Conservation (phyloP, 2,329 filamentous ascomycete species). For the Penicillium sp. region DNA sequence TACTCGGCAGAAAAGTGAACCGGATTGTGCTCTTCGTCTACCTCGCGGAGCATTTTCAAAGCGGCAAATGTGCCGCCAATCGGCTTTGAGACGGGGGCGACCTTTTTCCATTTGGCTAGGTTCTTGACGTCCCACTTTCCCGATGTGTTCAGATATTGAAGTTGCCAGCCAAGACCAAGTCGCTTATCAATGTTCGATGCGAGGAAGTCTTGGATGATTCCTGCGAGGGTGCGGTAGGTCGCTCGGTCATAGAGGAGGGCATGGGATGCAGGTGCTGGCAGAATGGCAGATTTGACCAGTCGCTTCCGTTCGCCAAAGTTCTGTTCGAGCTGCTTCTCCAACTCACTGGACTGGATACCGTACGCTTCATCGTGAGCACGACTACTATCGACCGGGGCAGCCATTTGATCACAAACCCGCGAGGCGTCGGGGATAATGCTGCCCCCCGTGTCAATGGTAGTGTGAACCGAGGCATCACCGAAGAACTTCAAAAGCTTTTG, state of each 20-base stretch:
- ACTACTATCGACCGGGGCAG: slow-evolving; percentile 13
- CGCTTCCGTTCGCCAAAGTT: slow-evolving; percentile 44
- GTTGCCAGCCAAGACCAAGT: slow-evolving; percentile 84
- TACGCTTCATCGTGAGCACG: slow-evolving; percentile 34
- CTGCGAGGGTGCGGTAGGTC: slow-evolving; percentile 75
- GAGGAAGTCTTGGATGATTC: slow-evolving; percentile 82
- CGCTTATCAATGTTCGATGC: slow-evolving; percentile 73
- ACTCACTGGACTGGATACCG: slow-evolving; percentile 26
- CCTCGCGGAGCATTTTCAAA: slow-evolving; percentile 90
- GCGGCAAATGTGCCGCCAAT: slow-evolving; percentile 83
- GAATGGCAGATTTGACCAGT: slow-evolving; percentile 68
- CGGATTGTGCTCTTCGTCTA: slow-evolving; percentile 82
- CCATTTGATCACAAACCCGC: slow-evolving; percentile 29
- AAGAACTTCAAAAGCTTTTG: slow-evolving; percentile 64
- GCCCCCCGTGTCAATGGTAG: slow-evolving; percentile 30
- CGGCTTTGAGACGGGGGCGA: slow-evolving; percentile 74
- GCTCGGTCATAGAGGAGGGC: slow-evolving; percentile 80
- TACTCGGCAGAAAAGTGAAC: slow-evolving; percentile 70
- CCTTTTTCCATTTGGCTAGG: slow-evolving; percentile 84
- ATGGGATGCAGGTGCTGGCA: slow-evolving; percentile 80
- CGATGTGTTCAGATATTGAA: slow-evolving; percentile 83
- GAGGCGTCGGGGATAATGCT: slow-evolving; percentile 37
- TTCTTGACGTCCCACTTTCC: slow-evolving; percentile 99
- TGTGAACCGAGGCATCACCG: slow-evolving; percentile 32
- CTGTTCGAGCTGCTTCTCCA: slow-evolving; percentile 23